Conservation (phyloP, 2,329 filamentous ascomycete genomes). For the Ramularia collo-cygni region DNA sequence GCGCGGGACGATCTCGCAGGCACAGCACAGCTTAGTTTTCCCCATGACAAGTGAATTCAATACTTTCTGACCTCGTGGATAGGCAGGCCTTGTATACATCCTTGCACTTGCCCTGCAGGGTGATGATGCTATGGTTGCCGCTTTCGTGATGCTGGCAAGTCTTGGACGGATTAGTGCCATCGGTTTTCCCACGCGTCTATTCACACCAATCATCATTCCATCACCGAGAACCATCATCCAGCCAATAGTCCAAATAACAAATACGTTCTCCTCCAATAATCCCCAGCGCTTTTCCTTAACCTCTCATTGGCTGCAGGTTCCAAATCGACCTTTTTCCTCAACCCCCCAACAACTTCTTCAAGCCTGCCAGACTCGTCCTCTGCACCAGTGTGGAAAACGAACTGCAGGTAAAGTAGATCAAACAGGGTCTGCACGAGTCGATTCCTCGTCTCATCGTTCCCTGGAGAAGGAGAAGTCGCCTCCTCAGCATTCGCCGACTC, state of each 20-base stretch:
- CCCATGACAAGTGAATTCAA: too few species aligned
- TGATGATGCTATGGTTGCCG: too few species aligned
- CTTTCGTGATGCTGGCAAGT: too few species aligned
- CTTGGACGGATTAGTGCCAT: too few species aligned
- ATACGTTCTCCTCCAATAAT: slow-evolving; percentile 78
- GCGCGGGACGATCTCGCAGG: too few species aligned
- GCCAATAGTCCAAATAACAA: slow-evolving; percentile 73
- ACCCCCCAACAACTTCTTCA: slow-evolving; percentile 28
- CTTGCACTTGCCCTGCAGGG: too few species aligned
- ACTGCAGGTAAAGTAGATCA: slow-evolving; percentile 38
- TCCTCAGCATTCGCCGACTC: slow-evolving; percentile 9
- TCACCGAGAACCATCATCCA: too few species aligned
- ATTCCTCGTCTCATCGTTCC: slow-evolving; percentile 2
- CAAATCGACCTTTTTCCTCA: slow-evolving; percentile 43
- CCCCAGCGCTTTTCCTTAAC: slow-evolving; percentile 57
- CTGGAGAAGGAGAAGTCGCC: slow-evolving; percentile 1
- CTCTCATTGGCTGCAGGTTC: slow-evolving; percentile 45
- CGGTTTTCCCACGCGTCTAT: too few species aligned
- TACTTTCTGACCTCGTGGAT: too few species aligned
- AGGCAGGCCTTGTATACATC: too few species aligned
- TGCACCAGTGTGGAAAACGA: slow-evolving; percentile 10
- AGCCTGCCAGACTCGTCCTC: slow-evolving; percentile 6
- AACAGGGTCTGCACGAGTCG: slow-evolving; percentile 36
- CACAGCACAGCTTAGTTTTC: too few species aligned
- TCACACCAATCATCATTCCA: too few species aligned